These are phyloP conservation scores for Ciborinia camelliae DNA, from an alignment of 2,329 filamentous ascomycete genomes.

Conservation along the genomic window DNA sequence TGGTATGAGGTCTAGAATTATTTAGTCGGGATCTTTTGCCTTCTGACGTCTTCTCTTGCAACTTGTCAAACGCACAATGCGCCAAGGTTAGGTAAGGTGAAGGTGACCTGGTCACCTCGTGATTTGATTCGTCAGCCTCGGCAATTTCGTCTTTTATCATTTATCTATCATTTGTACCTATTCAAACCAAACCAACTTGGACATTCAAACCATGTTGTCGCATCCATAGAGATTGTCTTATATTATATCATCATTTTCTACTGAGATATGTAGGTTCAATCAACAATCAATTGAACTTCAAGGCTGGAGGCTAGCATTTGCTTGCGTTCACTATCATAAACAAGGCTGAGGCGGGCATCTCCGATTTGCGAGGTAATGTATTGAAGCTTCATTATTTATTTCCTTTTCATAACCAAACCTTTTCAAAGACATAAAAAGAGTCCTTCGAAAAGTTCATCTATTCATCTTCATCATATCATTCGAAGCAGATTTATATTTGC, in stretches of 20 bases:
- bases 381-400: neutral
- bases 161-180: too few relatives aligned
- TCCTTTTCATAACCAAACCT: neutral
- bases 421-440: neutral
- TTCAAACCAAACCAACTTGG: neutral
- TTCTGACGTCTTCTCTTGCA: constrained; percentile 23
- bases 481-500: neutral
- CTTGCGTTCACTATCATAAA: neutral
- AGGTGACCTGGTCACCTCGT: too few relatives aligned
- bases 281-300: neutral
- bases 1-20: neutral
- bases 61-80: constrained; percentile 32
- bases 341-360: constrained; percentile 28
- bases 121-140: constrained; percentile 17
- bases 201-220: neutral
- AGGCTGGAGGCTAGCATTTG: neutral
- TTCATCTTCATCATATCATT: neutral
- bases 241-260: too few relatives aligned
- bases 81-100: too few relatives aligned
- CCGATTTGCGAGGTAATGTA: constrained; percentile 24
- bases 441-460: too few relatives aligned
- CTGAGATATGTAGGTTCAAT: too few relatives aligned
- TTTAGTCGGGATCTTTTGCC: constrained; percentile 17
- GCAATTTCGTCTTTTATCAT: neutral
- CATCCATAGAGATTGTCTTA: too few relatives aligned